phyloP scores from a whole-genome alignment of 441 rosid genomes.

The Melastoma candidum region DNA sequence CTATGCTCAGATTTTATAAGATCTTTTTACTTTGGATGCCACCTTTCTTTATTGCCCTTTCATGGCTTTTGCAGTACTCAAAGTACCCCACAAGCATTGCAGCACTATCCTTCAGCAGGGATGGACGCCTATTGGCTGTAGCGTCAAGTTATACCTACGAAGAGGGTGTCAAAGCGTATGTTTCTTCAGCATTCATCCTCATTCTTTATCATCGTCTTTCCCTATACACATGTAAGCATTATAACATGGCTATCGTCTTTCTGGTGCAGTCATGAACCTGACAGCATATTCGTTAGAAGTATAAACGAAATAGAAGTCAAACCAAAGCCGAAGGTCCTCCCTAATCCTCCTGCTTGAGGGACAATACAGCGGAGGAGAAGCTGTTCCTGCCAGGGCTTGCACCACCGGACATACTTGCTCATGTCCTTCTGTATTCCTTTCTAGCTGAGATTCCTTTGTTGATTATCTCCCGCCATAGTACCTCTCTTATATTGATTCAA shows the following conservation, averaged over 20 bases:
- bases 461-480: too few species aligned
- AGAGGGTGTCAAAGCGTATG: constrained; percentile 93
- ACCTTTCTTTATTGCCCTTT: not conserved
- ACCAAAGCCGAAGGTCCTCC: constrained; percentile 76
- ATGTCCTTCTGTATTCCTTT: too few species aligned
- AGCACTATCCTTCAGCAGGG: constrained; percentile 89
- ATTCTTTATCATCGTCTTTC: not conserved
- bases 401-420: too few species aligned
- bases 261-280: constrained; percentile 75
- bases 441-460: too few species aligned
- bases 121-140: constrained; percentile 88
- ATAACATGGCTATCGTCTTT: not conserved
- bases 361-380: too few species aligned
- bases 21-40: not conserved
- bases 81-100: constrained; percentile 86
- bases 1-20: not conserved
- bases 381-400: too few species aligned
- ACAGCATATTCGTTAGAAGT: constrained; percentile 60
- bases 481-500: too few species aligned
- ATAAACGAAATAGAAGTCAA: constrained; percentile 83
- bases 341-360: constrained; percentile 46
- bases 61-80: constrained; percentile 46
- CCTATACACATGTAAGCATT: not conserved
- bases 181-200: constrained; percentile 4
- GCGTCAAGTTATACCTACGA: constrained; percentile 98